Evolutionary conservation across 352 stramenopile genomes (phyloP), one percentile per base, ranked within the genome.

Genomic region (Phytophthora idaei): DNA sequence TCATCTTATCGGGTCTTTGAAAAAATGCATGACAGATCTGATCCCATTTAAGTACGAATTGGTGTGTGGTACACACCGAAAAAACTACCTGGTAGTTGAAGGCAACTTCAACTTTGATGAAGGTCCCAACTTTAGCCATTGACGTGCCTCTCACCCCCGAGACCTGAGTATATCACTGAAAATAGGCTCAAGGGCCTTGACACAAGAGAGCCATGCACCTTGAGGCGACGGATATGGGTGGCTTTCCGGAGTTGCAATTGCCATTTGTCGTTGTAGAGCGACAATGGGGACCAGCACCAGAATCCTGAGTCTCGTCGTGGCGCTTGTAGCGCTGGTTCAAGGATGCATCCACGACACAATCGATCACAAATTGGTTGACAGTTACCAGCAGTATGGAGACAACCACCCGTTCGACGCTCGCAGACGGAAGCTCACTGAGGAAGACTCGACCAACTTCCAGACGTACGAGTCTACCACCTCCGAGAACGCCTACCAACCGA

Each of bases 1-100:
- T 97, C 90, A 97, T 97, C 39, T 41, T 54, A 6, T 54, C 11
- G 29, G 25, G 45, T 51, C 36, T 42, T 64, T 12, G 45, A 12
- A 31, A 28, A 27, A 51, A 51, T 31, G 29, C 25, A n/a, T 51
- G 36, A 10, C 36, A 42, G 36, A 51, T 29, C 29, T 6, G 2
- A 21, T 9, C 17, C 17, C 11, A 21, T 5, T 28, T 41, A 54
- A 27, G 29, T 54, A 28, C 48, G 48, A 29, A 28, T 12, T 42
- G 12, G 29, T 54, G 48, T 54, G 9, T 1, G 4, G 6, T 2
- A 37, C 48, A 29, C 28, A 27, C 21, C 21, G 21, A 21, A 21
- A 21, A 21, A 21, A 21, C 21, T 21, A 21, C 21, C 21, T 21
- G 21, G 21, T 21, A 21, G 21, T 21, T 34, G 29, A 7, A 42